phyloP scores from a whole-genome alignment of 176 grass and related monocot genomes.

The Eleusine indica region DNA sequence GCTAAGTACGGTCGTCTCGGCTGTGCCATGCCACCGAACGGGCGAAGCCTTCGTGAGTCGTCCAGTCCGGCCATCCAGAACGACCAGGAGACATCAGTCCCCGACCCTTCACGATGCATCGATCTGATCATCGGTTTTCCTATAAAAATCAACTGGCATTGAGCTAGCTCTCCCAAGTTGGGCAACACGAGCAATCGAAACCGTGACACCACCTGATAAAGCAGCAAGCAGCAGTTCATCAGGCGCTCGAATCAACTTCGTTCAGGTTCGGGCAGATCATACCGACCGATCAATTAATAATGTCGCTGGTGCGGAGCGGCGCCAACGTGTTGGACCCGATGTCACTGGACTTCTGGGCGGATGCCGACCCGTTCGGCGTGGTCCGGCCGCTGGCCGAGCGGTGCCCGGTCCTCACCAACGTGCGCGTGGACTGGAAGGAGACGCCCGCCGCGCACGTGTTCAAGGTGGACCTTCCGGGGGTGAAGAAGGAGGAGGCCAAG shows the following conservation, averaged over 20 bases:
- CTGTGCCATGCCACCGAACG: too few species aligned
- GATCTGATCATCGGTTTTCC: neutral
- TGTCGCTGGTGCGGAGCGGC: slow-evolving; percentile 39
- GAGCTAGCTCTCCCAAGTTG: neutral
- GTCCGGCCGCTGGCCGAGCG: slow-evolving; percentile 46
- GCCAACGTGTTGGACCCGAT: slow-evolving; percentile 51
- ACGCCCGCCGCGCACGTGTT: slow-evolving; percentile 52
- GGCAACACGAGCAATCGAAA: neutral
- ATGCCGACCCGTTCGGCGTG: slow-evolving; percentile 46
- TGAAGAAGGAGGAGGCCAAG: slow-evolving; percentile 48
- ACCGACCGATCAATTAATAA: neutral
- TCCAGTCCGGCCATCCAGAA: slow-evolving; percentile 22
- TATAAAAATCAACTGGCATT: slow-evolving; percentile 10
- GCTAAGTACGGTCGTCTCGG: neutral
- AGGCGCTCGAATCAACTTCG: neutral
- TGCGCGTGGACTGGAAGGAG: slow-evolving; percentile 79
- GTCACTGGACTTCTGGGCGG: slow-evolving; percentile 46
- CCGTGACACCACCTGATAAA: neutral
- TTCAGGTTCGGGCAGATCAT: neutral
- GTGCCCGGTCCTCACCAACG: slow-evolving; percentile 45
- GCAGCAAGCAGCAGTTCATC: neutral
- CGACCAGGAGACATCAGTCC: neutral
- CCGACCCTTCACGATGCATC: slow-evolving; percentile 26
- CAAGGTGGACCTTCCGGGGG: slow-evolving; percentile 55
- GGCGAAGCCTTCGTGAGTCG: neutral